Conservation (phyloP, 2,329 filamentous ascomycete genomes). For the Diplodia intermedia region DNA sequence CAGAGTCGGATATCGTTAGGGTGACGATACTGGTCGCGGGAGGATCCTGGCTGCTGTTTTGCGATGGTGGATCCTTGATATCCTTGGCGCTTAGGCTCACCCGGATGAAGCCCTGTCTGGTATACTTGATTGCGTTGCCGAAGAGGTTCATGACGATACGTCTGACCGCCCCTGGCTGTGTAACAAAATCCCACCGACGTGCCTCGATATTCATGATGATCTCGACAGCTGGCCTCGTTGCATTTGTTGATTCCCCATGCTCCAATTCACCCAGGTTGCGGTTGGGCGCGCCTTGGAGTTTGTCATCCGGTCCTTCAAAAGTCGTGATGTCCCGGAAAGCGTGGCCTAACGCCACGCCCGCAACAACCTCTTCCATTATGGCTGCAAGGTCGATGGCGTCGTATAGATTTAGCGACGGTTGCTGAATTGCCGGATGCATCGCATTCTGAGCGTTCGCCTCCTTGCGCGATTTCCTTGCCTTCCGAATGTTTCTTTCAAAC, state of each 20-base stretch:
- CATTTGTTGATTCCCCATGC: not conserved
- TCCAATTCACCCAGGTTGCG: slow-evolving; percentile 5
- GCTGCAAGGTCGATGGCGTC: slow-evolving; percentile 52
- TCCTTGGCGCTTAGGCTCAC: slow-evolving; percentile 34
- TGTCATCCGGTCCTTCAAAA: not conserved
- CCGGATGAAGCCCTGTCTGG: slow-evolving; percentile 49
- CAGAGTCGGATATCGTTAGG: slow-evolving; percentile 67
- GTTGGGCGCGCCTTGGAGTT: not conserved
- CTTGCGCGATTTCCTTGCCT: slow-evolving; percentile 39
- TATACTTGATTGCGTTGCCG: slow-evolving; percentile 59
- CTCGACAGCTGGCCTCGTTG: slow-evolving; percentile 42
- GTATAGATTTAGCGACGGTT: slow-evolving; percentile 45
- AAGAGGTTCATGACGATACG: slow-evolving; percentile 59
- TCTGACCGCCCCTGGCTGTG: slow-evolving; percentile 56
- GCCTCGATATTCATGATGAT: slow-evolving; percentile 55
- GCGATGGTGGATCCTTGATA: slow-evolving; percentile 6
- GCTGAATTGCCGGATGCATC: slow-evolving; percentile 33
- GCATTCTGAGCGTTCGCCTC: slow-evolving; percentile 34
- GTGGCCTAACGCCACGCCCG: slow-evolving; percentile 62
- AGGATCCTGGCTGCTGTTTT: slow-evolving; percentile 16
- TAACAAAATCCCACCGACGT: slow-evolving; percentile 53
- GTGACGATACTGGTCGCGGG: slow-evolving; percentile 38
- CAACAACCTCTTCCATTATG: slow-evolving; percentile 61
- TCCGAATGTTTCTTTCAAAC: slow-evolving; percentile 43
- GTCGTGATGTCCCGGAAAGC: slow-evolving; percentile 45